Base-by-base conservation (phyloP, 2,329 filamentous ascomycete genomes). In the Mollisia scopiformis region DNA sequence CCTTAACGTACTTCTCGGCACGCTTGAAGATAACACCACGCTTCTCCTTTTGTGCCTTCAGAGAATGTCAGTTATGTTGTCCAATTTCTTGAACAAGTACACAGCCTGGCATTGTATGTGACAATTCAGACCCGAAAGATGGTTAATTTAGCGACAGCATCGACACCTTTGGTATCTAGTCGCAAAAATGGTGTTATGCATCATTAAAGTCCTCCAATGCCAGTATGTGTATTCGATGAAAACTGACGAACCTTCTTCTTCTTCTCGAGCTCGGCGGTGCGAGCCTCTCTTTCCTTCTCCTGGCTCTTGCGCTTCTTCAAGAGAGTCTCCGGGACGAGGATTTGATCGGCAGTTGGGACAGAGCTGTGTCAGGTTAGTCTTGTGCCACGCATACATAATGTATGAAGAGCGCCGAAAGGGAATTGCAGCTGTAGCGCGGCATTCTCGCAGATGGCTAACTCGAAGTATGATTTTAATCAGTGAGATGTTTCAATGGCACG, bases 271-370 rank as follows among this genome's bases (percentile, higher is more conserved):
- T 91, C 91, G 70, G 90, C 86, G 72, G 85, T 81, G 79, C 89
- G 90, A 83, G 94, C 91, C 80, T 95, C 93, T 80, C 93, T 91
- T 79, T 93, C 93, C 89, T 97, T 97, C 89, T 99, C 95, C 85
- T 97, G 94, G 81, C 88, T 92, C 93, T 99, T 99, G 86, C 95
- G 92, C 92, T 99, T 99, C 91, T 99, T 99, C 81, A 99, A 88
- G 77, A 99, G 92, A 75, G 95, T 99, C 92, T 99, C 95, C 74
- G 95, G 95, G 78, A 98, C 92, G 80, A 98, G 86, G 80, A 99
- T 88, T 81, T 98, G 91, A 81, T 97, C 92, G 82, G 93, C 83
- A 80, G 93, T 96, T 73, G 95, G 92, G 77, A 97, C 91, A 82
- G 88, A 88, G 83, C 93, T 97, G 78, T 76, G 78, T 87, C 79